Evolutionary conservation across 2,329 filamentous ascomycete species (phyloP).

Genomic region (Stemphylium beticola): DNA sequence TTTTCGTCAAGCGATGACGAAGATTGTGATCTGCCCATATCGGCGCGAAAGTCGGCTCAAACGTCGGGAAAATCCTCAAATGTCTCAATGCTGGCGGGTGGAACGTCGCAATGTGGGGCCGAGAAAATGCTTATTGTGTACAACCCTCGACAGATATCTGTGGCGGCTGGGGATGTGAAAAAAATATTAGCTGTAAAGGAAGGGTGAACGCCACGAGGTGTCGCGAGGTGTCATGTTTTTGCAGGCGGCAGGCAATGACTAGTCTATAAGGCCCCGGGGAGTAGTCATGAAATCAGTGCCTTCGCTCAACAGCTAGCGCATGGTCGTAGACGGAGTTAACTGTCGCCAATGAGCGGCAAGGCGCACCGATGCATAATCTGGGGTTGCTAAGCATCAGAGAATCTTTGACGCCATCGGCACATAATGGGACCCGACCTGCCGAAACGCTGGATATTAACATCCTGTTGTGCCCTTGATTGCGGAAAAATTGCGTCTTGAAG

Average conservation of each 20-base stretch:
- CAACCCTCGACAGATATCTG: neutral
- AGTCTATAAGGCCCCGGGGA: constrained; percentile 25
- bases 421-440: constrained; percentile 24
- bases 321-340: constrained; percentile 36
- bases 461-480: neutral
- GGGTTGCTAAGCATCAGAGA: constrained; percentile 37
- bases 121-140: neutral
- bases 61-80: neutral
- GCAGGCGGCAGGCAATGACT: constrained; percentile 15
- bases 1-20: constrained; percentile 31
- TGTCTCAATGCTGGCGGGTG: neutral
- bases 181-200: neutral
- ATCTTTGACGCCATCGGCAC: constrained; percentile 26
- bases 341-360: constrained; percentile 27
- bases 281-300: constrained; percentile 32
- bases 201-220: constrained; percentile 7
- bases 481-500: neutral
- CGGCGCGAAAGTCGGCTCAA: constrained; percentile 2
- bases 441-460: constrained; percentile 9
- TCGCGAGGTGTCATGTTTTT: constrained; percentile 12
- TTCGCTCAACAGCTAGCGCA: constrained; percentile 26
- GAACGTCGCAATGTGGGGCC: constrained; percentile 4
- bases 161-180: neutral
- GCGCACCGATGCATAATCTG: constrained; percentile 25
- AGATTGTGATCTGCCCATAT: constrained; percentile 28